Evolutionary conservation across 352 stramenopile species (phyloP).

Genomic region (Thalassiosira hispida): DNA sequence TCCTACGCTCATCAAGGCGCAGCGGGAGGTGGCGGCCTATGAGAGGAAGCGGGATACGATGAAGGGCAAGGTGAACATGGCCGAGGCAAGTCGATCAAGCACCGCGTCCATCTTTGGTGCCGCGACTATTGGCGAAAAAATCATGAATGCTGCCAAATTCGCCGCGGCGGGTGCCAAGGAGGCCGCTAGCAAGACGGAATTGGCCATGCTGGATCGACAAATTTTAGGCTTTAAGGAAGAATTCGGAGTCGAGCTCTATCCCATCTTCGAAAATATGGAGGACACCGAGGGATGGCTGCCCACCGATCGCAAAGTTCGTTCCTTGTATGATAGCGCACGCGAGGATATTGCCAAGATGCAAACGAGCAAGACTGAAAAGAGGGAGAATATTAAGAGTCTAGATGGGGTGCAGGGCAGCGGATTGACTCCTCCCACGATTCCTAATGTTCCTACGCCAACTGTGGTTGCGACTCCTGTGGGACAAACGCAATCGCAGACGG

Average conservation of each 20-base stretch:
- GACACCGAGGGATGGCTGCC: slow-evolving; percentile 75
- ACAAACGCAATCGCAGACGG: slow-evolving; percentile 3
- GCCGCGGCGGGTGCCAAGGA: slow-evolving; percentile 57
- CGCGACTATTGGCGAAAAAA: slow-evolving; percentile 61
- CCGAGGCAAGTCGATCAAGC: slow-evolving; percentile 52
- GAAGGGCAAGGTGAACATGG: slow-evolving; percentile 57
- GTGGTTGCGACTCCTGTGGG: slow-evolving; percentile 22
- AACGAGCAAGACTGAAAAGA: slow-evolving; percentile 67
- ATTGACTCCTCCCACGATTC: slow-evolving; percentile 31
- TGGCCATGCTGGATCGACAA: slow-evolving; percentile 62
- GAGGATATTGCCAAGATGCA: slow-evolving; percentile 58
- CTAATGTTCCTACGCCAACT: background rate
- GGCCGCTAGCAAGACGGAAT: slow-evolving; percentile 69
- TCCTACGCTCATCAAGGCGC: slow-evolving; percentile 61
- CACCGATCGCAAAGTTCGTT: slow-evolving; percentile 70
- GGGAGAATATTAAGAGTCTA: slow-evolving; percentile 57
- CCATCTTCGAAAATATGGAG: slow-evolving; percentile 66
- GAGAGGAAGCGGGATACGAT: slow-evolving; percentile 55
- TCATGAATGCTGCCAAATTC: slow-evolving; percentile 72
- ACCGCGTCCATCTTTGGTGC: slow-evolving; percentile 51
- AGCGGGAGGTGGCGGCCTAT: slow-evolving; percentile 74
- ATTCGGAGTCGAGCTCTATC: slow-evolving; percentile 73
- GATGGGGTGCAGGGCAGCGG: slow-evolving; percentile 37
- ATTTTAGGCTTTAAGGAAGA: slow-evolving; percentile 78
- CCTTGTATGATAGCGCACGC: slow-evolving; percentile 69